These are phyloP conservation scores for Ganoderma sinense DNA, from an alignment of 1,284 basidiomycete genomes.

Conservation along the genomic window DNA sequence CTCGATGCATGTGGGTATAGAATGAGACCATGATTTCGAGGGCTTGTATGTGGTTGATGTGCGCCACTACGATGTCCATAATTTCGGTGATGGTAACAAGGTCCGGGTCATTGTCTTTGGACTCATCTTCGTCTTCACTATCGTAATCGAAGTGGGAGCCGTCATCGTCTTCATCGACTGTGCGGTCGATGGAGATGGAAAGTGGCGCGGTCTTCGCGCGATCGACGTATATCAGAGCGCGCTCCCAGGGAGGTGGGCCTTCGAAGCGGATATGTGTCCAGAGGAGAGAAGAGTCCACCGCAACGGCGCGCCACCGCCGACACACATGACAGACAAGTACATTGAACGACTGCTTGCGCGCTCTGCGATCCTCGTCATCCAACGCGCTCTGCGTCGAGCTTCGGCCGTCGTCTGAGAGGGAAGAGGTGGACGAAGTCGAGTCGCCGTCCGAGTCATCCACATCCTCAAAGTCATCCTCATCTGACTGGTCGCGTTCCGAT, in stretches of 20 bases:
- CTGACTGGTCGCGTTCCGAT: constrained; percentile 37
- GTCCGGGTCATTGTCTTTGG: constrained; percentile 51
- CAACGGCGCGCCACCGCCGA: constrained; percentile 43
- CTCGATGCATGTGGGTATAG: constrained; percentile 58
- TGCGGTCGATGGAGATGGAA: constrained; percentile 37
- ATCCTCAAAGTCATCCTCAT: constrained; percentile 38
- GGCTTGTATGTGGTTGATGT: constrained; percentile 58
- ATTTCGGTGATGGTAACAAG: constrained; percentile 50
- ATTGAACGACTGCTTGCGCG: constrained; percentile 43
- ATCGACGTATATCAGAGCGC: constrained; percentile 52
- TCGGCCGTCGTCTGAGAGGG: constrained; percentile 31
- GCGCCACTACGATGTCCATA: constrained; percentile 55
- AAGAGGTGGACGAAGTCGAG: constrained; percentile 26
- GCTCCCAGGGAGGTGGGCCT: constrained; percentile 51
- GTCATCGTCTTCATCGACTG: constrained; percentile 47
- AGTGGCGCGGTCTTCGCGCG: constrained; percentile 49
- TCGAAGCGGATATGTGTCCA: constrained; percentile 55
- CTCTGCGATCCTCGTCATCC: constrained; percentile 27
- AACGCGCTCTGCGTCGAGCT: constrained; percentile 30
- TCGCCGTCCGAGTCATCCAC: constrained; percentile 41
- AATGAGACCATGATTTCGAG: constrained; percentile 65
- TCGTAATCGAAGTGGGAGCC: constrained; percentile 19
- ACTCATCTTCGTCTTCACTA: constrained; percentile 48
- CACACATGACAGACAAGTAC: constrained; percentile 55
- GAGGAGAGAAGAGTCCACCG: constrained; percentile 41